Evolutionary conservation across 345 rosid genomes (phyloP).

Genomic region (Syzygium oleosum): DNA sequence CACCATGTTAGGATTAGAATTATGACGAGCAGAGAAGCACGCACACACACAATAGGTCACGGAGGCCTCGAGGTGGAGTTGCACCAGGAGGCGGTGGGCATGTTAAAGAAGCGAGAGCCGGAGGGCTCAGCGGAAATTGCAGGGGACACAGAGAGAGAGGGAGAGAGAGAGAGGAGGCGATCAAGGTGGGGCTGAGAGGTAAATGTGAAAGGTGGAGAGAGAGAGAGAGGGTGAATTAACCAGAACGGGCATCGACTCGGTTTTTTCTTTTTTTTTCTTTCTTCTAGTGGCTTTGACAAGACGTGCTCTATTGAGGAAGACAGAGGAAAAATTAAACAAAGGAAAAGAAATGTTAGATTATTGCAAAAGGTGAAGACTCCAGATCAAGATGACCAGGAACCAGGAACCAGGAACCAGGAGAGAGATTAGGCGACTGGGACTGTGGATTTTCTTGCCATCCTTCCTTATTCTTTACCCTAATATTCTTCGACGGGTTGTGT

Average conservation of each 20-base stretch:
- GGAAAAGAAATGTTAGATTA: not conserved
- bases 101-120: slow-evolving; percentile 1
- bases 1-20: not conserved
- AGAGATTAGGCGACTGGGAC: not conserved
- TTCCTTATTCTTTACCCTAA: not conserved
- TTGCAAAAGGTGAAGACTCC: not conserved
- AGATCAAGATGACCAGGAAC: not conserved
- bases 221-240: not conserved
- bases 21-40: not conserved
- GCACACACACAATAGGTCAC: not conserved
- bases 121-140: not conserved
- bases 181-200: not conserved
- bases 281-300: not conserved
- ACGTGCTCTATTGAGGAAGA: not conserved
- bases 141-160: not conserved
- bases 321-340: not conserved
- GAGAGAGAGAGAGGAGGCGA: not conserved
- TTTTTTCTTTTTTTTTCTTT: not conserved
- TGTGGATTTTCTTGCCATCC: not conserved
- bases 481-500: not conserved
- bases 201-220: not conserved
- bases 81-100: slow-evolving; percentile 29
- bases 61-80: slow-evolving; percentile 43
- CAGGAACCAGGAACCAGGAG: not conserved
- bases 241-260: not conserved